phyloP scores from a whole-genome alignment of 345 rosid genomes.

The Punica granatum region DNA sequence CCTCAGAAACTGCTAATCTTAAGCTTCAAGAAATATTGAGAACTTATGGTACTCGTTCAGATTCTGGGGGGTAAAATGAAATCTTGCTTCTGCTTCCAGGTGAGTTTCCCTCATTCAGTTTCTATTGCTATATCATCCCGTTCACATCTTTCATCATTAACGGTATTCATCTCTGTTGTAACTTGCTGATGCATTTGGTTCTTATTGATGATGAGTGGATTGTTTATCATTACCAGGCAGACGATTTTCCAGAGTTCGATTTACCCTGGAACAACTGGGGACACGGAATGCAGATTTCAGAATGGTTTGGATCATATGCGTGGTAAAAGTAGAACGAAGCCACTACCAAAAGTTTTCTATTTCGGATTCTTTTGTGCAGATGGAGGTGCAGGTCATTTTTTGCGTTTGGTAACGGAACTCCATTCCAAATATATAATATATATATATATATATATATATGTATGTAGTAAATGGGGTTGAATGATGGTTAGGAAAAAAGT shows the following conservation, averaged over 20 bases:
- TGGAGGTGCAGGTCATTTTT: background rate
- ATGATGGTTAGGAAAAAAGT: too few species aligned
- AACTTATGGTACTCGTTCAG: background rate
- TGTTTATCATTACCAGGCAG: too few species aligned
- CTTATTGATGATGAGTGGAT: background rate
- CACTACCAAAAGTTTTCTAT: background rate
- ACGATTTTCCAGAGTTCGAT: too few species aligned
- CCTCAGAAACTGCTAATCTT: constrained; percentile 28
- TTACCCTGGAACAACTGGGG: background rate
- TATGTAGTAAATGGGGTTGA: too few species aligned
- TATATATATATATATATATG: too few species aligned
- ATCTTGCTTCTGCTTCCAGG: background rate
- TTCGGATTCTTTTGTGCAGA: too few species aligned
- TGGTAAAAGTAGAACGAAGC: background rate
- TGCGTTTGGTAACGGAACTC: too few species aligned
- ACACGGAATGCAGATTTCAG: background rate
- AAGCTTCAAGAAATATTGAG: constrained; percentile 19
- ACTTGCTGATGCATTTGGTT: background rate
- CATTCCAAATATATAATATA: too few species aligned
- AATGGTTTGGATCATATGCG: background rate
- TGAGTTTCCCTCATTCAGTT: background rate
- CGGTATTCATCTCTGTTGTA: background rate
- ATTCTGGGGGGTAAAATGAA: background rate
- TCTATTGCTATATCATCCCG: background rate
- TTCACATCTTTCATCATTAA: background rate